Base-by-base conservation (phyloP, 1,284 basidiomycete species). In the Trametes sp. region DNA sequence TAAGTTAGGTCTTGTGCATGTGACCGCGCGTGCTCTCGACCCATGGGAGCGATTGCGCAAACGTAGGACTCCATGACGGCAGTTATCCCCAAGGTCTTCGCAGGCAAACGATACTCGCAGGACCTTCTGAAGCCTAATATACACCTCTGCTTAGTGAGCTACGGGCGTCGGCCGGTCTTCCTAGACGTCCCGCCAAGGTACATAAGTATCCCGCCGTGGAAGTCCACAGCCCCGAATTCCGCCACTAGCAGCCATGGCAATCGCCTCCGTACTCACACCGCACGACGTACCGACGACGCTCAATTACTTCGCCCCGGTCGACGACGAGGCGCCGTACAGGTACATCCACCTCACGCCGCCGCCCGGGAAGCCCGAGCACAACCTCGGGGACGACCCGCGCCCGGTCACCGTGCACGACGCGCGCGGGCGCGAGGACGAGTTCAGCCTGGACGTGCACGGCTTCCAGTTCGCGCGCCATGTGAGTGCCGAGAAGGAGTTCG, bases 361-460 rank as follows among this genome's bases (percentile, higher is more conserved):
- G 9, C 57, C 60, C 4, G 70, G 70, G n/a, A 66, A 63, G 41
- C 61, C 52, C 23, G 60, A 67, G 50, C 49, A 67, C 63, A 75
- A 74, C 67, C 57, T 73, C 57, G 73, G 72, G 26, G 42, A 54
- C 19, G 72, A 75, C 33, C 57, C 68, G 31, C 65, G 66, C 50
- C 69, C 69, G 11, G 72, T 70, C 54, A 55, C 69, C 33, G 64
- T 75, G 33, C 71, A 67, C 60, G 72, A 75, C 58, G 73, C 65
- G 21, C 68, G 71, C 14, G 69, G 73, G n/a, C 70, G 66, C 9
- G 72, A 77, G 44, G 57, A 60, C 36, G 65, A 64, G 0, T 70
- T 78, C 33, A 69, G 70, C 10, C 73, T 80, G 38, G 79, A 82
- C 60, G 65, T 69, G 58, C 75, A 73, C 29, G 81, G 81, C 10